Evolutionary conservation across 2,329 filamentous ascomycete species (phyloP), one percentile per base, ranked within the genome.

Genomic region (Chlorencoelia australis): DNA sequence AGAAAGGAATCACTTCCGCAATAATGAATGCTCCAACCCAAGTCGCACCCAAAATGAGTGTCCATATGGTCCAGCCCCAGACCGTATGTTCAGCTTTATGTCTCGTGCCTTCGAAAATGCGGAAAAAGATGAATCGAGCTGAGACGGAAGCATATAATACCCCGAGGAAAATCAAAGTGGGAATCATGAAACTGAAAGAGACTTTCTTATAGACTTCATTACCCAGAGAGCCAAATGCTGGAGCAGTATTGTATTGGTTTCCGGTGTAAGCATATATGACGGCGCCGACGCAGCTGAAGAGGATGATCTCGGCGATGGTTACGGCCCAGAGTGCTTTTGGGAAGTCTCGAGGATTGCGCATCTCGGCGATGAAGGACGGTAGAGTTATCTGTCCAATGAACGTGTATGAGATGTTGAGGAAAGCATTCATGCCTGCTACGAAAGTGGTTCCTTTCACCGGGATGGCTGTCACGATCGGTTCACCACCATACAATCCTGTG

Each of bases 311-410:
- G 37, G 81, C 81, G 46, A 94, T 82, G 8, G 88, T 94, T 43
- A 93, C 87, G 2, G 80, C 81, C 75, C 86, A 94, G 1, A 95
- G 73, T 2, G 88, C 85, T 62, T 95, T 95, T 50, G 86, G 86
- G 55, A 95, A 95, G 49, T 95, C 88, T 39, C 73, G 77, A 2
- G 74, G 73, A 18, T 78, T 68, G 39, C 66, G 82, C 88, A 95
- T 95, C 60, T 95, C 88, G 3, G 88, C 87, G 46, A 95, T 95
- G 64, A 95, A 95, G 49, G 82, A 89, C 1, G 88, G 88, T 10
- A 95, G 69, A 0, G 88, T 94, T 51, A 94, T 94, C 57, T 95
- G 88, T 0, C 88, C 88, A 48, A 95, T 94, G 56, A 95, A 94
- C 0, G 88, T 94, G 58, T 94, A 95, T 61, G 79, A 85, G 55